Evolutionary conservation across 2,329 filamentous ascomycete genomes (phyloP).

Genomic region (Botrytis medusae): DNA sequence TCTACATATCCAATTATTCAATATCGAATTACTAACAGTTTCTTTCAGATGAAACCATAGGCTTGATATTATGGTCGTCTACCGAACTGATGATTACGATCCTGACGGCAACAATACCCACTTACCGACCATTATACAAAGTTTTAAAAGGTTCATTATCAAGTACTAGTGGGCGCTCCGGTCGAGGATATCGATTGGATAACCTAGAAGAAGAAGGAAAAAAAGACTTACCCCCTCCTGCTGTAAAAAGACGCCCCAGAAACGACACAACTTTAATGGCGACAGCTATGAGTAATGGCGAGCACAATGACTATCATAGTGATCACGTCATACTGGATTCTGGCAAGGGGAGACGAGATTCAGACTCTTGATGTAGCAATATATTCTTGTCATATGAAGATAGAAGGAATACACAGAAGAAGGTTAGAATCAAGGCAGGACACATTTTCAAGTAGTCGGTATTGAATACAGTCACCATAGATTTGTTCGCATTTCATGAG

Average conservation of each 20-base stretch:
- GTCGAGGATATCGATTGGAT: neutral
- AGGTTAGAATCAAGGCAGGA: neutral
- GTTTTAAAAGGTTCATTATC: neutral
- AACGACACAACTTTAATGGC: conserved; percentile 4
- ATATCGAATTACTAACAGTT: neutral
- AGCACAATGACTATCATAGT: neutral
- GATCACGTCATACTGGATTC: neutral
- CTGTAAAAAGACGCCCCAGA: neutral
- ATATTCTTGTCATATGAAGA: neutral
- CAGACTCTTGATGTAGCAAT: neutral
- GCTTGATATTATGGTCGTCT: conserved; percentile 49
- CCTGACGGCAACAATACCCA: conserved; percentile 38
- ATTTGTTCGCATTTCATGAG: neutral
- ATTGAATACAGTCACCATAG: neutral
- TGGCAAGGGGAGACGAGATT: neutral
- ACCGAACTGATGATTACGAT: conserved; percentile 40
- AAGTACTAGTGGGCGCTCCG: neutral
- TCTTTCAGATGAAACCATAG: conserved; percentile 32
- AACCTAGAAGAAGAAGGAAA: neutral
- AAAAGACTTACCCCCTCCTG: neutral
- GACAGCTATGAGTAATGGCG: neutral
- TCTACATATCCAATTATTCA: neutral
- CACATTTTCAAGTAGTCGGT: neutral
- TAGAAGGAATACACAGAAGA: neutral
- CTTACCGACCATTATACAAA: conserved; percentile 35